A percentile compares a stretch with the other conserved stretches of the same genome.
phyloP scores from a whole-genome alignment of 2,329 filamentous ascomycete genomes.

The Hypoxylon sp. region DNA sequence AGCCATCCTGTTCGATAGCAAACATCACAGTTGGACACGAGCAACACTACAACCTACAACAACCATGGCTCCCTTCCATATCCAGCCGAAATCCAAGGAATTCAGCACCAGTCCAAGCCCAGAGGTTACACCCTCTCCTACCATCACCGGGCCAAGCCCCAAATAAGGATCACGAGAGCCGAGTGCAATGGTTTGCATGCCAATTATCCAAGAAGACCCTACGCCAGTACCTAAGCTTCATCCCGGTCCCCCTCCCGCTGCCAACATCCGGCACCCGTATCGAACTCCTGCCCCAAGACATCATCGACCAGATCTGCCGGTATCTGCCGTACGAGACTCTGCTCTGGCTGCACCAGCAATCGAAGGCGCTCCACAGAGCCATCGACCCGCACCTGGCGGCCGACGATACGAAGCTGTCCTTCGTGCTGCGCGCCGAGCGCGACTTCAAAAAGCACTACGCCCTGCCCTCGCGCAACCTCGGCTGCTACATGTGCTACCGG shows the following conservation, averaged over 20 bases:
- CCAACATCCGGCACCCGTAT: constrained; percentile 8
- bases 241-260: constrained; percentile 18
- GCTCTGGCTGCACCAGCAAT: constrained; percentile 30
- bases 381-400: constrained; percentile 38
- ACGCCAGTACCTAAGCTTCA: constrained; percentile 26
- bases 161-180: background rate
- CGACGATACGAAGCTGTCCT: constrained; percentile 31
- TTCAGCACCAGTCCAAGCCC: background rate
- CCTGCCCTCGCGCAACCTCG: constrained; percentile 24
- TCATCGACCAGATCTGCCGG: constrained; percentile 35
- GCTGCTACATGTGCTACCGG: constrained; percentile 42
- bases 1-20: background rate
- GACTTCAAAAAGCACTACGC: constrained; percentile 38
- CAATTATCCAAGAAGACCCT: constrained; percentile 24
- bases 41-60: constrained; percentile 4
- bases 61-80: constrained; percentile 16
- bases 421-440: constrained; percentile 43
- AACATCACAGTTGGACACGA: background rate
- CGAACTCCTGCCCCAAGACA: constrained; percentile 30
- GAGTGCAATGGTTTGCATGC: constrained; percentile 24
- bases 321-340: constrained; percentile 42
- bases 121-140: background rate
- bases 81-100: background rate
- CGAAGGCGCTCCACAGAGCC: constrained; percentile 9
- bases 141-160: background rate